phyloP scores from a whole-genome alignment of 2,329 filamentous ascomycete species.

The Xylogone sp. region DNA sequence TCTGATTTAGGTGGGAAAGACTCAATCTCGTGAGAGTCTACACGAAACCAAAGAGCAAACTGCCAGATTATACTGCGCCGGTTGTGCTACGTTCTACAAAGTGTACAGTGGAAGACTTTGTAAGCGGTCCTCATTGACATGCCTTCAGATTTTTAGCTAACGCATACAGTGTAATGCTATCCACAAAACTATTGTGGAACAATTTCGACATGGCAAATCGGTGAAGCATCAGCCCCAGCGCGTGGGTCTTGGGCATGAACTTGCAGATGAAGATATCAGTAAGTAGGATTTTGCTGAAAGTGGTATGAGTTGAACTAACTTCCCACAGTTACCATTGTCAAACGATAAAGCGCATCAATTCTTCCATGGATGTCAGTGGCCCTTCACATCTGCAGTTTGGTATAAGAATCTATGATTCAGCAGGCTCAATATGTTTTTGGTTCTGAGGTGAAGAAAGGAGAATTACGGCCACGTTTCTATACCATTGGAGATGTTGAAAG shows the following conservation, averaged over 20 bases:
- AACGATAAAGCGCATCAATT: slow-evolving; percentile 51
- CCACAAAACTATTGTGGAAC: slow-evolving; percentile 91
- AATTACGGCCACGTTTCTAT: too few species aligned
- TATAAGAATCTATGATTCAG: neutral
- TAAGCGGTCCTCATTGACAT: slow-evolving; percentile 49
- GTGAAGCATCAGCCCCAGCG: slow-evolving; percentile 98
- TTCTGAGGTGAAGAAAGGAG: too few species aligned
- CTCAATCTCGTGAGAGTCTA: slow-evolving; percentile 88
- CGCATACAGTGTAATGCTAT: slow-evolving; percentile 81
- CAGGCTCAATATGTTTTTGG: too few species aligned
- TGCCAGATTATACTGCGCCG: slow-evolving; percentile 87
- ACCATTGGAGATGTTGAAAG: too few species aligned
- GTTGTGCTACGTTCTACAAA: slow-evolving; percentile 81
- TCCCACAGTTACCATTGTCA: slow-evolving; percentile 59
- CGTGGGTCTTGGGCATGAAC: slow-evolving; percentile 84
- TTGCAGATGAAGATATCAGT: slow-evolving; percentile 93
- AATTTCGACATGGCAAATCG: slow-evolving; percentile 93
- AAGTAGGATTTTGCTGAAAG: slow-evolving; percentile 9
- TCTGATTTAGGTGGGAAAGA: slow-evolving; percentile 72
- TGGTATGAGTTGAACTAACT: slow-evolving; percentile 9
- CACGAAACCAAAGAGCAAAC: slow-evolving; percentile 94
- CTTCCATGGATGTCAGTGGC: slow-evolving; percentile 2
- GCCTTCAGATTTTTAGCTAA: slow-evolving; percentile 10
- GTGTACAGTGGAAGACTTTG: slow-evolving; percentile 95
- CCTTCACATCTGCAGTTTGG: neutral